Evolutionary conservation across 2,329 filamentous ascomycete genomes (phyloP).

Genomic region (Calonectria multiphialidica): DNA sequence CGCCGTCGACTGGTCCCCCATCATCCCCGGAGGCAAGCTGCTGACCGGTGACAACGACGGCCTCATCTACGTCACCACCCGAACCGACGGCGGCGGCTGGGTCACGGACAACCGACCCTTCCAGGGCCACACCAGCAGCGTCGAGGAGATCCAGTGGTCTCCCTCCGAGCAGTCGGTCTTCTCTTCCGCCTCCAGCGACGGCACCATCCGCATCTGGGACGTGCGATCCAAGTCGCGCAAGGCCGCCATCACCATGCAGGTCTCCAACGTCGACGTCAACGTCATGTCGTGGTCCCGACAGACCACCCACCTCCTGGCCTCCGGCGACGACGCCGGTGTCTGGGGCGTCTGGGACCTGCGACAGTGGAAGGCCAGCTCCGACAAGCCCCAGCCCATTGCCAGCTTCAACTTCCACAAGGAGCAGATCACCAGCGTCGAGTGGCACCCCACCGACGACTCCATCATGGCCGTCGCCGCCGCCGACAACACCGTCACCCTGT

Average conservation of each 20-base stretch:
- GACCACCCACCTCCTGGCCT: conserved; percentile 89
- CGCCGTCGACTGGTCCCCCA: conserved; percentile 94
- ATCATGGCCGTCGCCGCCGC: conserved; percentile 93
- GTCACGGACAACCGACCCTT: conserved; percentile 88
- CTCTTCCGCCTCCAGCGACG: conserved; percentile 92
- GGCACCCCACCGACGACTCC: conserved; percentile 97
- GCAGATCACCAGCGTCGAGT: conserved; percentile 95
- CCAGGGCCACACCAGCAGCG: conserved; percentile 83
- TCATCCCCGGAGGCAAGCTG: conserved; percentile 82
- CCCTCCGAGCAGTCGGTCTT: conserved; percentile 94
- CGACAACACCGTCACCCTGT: conserved; percentile 94
- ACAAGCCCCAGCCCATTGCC: conserved; percentile 84
- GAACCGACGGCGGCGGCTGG: conserved; percentile 89
- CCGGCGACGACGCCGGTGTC: conserved; percentile 91
- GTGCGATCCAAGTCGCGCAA: conserved; percentile 89
- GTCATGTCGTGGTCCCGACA: conserved; percentile 95
- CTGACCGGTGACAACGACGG: conserved; percentile 93
- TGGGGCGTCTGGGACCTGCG: conserved; percentile 98
- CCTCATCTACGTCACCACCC: conserved; percentile 87
- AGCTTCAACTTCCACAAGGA: conserved; percentile 96
- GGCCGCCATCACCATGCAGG: conserved; percentile 87
- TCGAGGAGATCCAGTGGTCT: conserved; percentile 98
- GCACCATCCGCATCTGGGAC: conserved; percentile 96
- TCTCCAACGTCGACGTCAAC: conserved; percentile 90
- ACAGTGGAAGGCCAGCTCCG: conserved; percentile 81